These are phyloP conservation scores for Allomyces javanicus DNA, from an alignment of 192 early-diverging fungal species.

Conservation along the genomic window DNA sequence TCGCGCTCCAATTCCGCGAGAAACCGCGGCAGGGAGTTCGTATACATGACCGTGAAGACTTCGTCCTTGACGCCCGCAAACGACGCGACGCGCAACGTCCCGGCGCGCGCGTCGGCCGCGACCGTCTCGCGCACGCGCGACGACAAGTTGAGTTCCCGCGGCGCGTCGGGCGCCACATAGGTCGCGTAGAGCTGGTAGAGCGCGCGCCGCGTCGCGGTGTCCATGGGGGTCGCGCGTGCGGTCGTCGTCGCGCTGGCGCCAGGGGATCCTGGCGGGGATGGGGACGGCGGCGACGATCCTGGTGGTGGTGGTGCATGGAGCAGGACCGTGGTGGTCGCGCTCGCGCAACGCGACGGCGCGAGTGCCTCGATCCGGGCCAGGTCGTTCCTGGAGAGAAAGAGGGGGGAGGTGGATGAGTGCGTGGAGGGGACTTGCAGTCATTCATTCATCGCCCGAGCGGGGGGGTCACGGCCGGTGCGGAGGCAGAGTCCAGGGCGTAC, in stretches of 20 bases:
- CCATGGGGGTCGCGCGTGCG: neutral
- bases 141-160: neutral
- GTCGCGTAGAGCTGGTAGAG: too few relatives aligned
- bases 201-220: too few relatives aligned
- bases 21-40: neutral
- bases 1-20: neutral
- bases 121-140: neutral
- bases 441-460: too few relatives aligned
- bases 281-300: too few relatives aligned
- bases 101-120: neutral
- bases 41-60: neutral
- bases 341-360: too few relatives aligned
- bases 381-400: neutral
- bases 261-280: too few relatives aligned
- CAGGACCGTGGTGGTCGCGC: too few relatives aligned
- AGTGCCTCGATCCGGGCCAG: neutral
- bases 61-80: neutral
- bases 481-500: neutral
- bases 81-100: neutral
- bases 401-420: neutral
- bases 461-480: too few relatives aligned
- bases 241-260: neutral
- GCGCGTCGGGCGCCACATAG: neutral
- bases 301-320: too few relatives aligned
- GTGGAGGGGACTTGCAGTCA: neutral